Evolutionary conservation across 345 rosid species (phyloP).

Genomic region (Acer yangbiense): DNA sequence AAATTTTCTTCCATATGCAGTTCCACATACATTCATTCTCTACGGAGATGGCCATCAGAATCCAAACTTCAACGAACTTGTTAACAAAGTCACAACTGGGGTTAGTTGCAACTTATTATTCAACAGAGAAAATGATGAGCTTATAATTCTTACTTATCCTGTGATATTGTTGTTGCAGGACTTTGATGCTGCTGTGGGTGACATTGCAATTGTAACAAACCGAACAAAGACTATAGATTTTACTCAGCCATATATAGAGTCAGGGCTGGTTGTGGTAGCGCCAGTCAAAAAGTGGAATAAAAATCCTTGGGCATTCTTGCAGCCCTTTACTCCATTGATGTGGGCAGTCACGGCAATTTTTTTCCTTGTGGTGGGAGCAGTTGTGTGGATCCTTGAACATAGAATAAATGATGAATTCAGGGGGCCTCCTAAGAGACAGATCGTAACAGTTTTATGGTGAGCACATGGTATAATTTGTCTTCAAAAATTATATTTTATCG

Average conservation of each 20-base stretch:
- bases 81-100: constrained; percentile 51
- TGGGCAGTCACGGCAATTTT: constrained; percentile 77
- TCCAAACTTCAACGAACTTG: constrained; percentile 70
- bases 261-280: constrained; percentile 91
- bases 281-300: constrained; percentile 66
- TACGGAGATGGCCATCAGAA: constrained; percentile 84
- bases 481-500: not conserved
- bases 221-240: constrained; percentile 78
- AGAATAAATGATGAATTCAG: constrained; percentile 83
- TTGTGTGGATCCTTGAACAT: constrained; percentile 94
- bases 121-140: constrained; percentile 4
- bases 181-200: constrained; percentile 85
- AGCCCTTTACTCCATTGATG: constrained; percentile 79
- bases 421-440: constrained; percentile 77
- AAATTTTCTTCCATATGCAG: constrained; percentile 67
- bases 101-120: constrained; percentile 52
- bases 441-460: constrained; percentile 72
- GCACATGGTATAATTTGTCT: constrained; percentile 22
- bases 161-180: constrained; percentile 45
- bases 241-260: constrained; percentile 85
- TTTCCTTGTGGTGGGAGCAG: constrained; percentile 77
- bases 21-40: constrained; percentile 67
- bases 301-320: constrained; percentile 75
- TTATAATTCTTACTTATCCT: constrained; percentile 11
- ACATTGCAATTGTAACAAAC: constrained; percentile 70